Conservation (phyloP, 108 stramenopile genomes). For the Conticribra weissflogii region DNA sequence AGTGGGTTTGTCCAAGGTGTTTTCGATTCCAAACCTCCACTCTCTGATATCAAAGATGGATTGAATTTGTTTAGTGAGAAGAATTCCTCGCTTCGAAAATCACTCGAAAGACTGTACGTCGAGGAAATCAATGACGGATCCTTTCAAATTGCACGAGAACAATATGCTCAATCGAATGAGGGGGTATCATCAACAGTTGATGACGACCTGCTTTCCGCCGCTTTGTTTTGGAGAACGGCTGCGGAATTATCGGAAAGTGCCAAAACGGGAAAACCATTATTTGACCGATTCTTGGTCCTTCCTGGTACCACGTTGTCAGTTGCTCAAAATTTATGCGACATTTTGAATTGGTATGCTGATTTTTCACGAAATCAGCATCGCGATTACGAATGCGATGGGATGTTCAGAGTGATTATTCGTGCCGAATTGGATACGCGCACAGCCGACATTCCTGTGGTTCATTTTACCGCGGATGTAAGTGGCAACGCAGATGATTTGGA, state of each 20-base stretch:
- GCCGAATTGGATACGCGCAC: constrained; percentile 45
- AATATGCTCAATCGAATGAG: too few species aligned
- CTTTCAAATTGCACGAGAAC: too few species aligned
- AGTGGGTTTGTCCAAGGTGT: too few species aligned
- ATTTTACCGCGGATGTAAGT: constrained; percentile 10
- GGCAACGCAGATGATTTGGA: not conserved
- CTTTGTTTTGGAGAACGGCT: constrained; percentile 49
- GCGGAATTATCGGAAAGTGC: constrained; percentile 10
- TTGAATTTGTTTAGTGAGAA: too few species aligned
- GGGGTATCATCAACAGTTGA: constrained; percentile 1
- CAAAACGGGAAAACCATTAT: not conserved
- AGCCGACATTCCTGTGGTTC: constrained; percentile 13
- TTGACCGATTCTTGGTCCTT: constrained; percentile 33
- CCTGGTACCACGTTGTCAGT: constrained; percentile 37
- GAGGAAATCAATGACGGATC: too few species aligned
- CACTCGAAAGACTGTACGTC: too few species aligned
- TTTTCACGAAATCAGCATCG: not conserved
- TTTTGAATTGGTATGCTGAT: constrained; percentile 50
- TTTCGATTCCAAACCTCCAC: not conserved
- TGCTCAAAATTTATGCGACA: constrained; percentile 43
- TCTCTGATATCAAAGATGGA: too few species aligned
- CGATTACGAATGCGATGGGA: not conserved
- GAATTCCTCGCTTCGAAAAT: too few species aligned
- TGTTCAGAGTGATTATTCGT: constrained; percentile 19
- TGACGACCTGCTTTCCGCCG: constrained; percentile 45